Evolutionary conservation across 2,329 filamentous ascomycete genomes (phyloP).

Genomic region (Aspergillus floridensis): DNA sequence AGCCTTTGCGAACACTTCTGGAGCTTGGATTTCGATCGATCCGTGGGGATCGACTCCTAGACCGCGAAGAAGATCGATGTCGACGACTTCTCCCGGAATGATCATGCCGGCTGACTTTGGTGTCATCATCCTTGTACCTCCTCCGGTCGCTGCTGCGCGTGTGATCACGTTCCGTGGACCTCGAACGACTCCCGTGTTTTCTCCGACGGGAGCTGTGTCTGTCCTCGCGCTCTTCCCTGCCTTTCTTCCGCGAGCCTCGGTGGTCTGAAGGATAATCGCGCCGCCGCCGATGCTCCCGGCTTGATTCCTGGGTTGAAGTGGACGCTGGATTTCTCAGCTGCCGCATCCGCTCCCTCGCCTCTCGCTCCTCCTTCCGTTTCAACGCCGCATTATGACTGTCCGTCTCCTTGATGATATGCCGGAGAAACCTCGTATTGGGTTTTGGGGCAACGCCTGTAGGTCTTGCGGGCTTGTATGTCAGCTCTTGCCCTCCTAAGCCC

Average conservation of each 20-base stretch:
- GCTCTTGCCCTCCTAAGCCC: neutral
- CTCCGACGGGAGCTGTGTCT: conserved; percentile 27
- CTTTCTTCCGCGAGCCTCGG: conserved; percentile 21
- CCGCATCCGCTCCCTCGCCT: conserved; percentile 69
- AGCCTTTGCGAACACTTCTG: conserved; percentile 15
- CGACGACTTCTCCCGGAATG: conserved; percentile 16
- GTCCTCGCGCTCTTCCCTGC: conserved; percentile 23
- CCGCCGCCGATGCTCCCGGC: conserved; percentile 35
- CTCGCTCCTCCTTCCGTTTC: conserved; percentile 77
- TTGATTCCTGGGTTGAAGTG: conserved; percentile 19
- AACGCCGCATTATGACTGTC: conserved; percentile 86
- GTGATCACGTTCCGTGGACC: conserved; percentile 24
- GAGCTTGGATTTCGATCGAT: conserved; percentile 8
- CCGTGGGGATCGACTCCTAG: conserved; percentile 22
- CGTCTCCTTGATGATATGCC: conserved; percentile 82
- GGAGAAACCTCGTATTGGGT: conserved; percentile 86
- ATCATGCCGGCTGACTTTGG: conserved; percentile 16
- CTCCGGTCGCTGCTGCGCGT: conserved; percentile 24
- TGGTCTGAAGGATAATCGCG: conserved; percentile 15
- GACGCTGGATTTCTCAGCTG: conserved; percentile 49
- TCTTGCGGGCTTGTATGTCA: conserved; percentile 40
- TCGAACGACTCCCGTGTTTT: conserved; percentile 29
- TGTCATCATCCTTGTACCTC: conserved; percentile 21
- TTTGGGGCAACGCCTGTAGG: conserved; percentile 69
- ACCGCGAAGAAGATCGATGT: conserved; percentile 22